A percentile compares a stretch with the other conserved stretches of the same genome.
phyloP scores from a whole-genome alignment of 371 early-diverging fungal genomes.

The Syncephalastrum contaminatum region DNA sequence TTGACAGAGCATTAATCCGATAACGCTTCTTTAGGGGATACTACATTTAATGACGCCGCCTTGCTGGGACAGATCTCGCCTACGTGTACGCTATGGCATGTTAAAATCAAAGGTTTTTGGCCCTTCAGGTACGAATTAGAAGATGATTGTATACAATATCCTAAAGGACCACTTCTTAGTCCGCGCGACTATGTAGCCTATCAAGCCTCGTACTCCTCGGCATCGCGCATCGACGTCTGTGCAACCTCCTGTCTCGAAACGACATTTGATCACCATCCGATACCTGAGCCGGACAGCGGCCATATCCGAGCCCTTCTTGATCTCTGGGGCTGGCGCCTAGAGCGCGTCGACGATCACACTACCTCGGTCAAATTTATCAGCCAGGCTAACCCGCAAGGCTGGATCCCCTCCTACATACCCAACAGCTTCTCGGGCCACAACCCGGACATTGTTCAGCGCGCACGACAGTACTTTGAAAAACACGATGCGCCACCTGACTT shows the following conservation, averaged over 20 bases:
- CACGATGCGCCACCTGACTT: slow-evolving; percentile 56
- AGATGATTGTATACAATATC: neutral
- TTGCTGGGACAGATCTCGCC: slow-evolving; percentile 46
- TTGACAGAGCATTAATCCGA: neutral
- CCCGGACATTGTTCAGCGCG: slow-evolving; percentile 36
- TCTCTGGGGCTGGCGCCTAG: slow-evolving; percentile 50
- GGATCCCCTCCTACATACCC: slow-evolving; percentile 46
- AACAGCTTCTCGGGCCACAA: slow-evolving; percentile 38
- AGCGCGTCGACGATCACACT: slow-evolving; percentile 25
- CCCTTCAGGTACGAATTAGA: slow-evolving; percentile 38
- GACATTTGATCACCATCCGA: slow-evolving; percentile 32
- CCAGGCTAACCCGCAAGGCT: slow-evolving; percentile 41
- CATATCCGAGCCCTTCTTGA: slow-evolving; percentile 51
- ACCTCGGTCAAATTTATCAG: slow-evolving; percentile 38
- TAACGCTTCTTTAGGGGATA: slow-evolving; percentile 37
- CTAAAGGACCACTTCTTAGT: slow-evolving; percentile 13
- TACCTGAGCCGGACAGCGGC: slow-evolving; percentile 40
- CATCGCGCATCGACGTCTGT: slow-evolving; percentile 45
- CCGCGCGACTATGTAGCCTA: slow-evolving; percentile 54
- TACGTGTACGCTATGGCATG: slow-evolving; percentile 48
- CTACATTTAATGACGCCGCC: slow-evolving; percentile 45
- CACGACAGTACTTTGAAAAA: slow-evolving; percentile 41
- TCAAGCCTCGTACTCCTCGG: slow-evolving; percentile 45
- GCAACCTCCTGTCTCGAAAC: slow-evolving; percentile 49
- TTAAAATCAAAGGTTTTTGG: slow-evolving; percentile 57